Conservation (phyloP, 805 yeast species). For the Kuraishia hungarica region DNA sequence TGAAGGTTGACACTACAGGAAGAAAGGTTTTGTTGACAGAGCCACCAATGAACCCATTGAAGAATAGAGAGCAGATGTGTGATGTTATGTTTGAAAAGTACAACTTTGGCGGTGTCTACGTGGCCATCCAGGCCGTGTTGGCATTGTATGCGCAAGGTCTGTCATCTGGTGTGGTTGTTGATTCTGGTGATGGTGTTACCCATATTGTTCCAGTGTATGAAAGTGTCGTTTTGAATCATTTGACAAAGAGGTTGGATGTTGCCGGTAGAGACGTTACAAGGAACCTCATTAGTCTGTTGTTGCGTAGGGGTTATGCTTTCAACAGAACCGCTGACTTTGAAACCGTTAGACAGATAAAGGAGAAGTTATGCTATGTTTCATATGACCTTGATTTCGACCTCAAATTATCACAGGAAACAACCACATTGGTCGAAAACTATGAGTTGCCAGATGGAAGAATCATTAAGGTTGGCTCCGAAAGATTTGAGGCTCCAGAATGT, state of each 20-base stretch:
- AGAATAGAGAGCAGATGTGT: slow-evolving; percentile 86
- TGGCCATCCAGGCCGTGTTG: slow-evolving; percentile 95
- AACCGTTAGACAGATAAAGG: slow-evolving; percentile 96
- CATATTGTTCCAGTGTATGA: slow-evolving; percentile 98
- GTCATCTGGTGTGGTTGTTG: slow-evolving; percentile 95
- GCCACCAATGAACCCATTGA: slow-evolving; percentile 95
- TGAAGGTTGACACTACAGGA: slow-evolving; percentile 69
- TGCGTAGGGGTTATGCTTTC: slow-evolving; percentile 96
- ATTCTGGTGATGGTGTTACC: slow-evolving; percentile 98
- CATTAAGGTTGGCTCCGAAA: slow-evolving; percentile 88
- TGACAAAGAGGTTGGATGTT: slow-evolving; percentile 86
- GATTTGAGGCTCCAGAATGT: slow-evolving; percentile 96
- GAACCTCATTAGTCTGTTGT: slow-evolving; percentile 79
- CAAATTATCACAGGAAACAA: slow-evolving; percentile 86
- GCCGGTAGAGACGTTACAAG: slow-evolving; percentile 99
- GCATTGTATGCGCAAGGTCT: slow-evolving; percentile 96
- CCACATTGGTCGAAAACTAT: slow-evolving; percentile 82
- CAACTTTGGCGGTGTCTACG: slow-evolving; percentile 86
- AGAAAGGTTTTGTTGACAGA: slow-evolving; percentile 85
- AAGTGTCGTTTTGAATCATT: slow-evolving; percentile 90
- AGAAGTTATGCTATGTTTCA: slow-evolving; percentile 89
- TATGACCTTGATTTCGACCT: slow-evolving; percentile 89
- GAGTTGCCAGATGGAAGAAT: slow-evolving; percentile 96
- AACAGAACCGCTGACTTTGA: slow-evolving; percentile 98
- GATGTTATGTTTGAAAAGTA: slow-evolving; percentile 90